A percentile compares a stretch with the other conserved stretches of the same genome.
Evolutionary conservation across 495 filamentous ascomycete genomes (phyloP).

Genomic region (Annulohypoxylon bovei): DNA sequence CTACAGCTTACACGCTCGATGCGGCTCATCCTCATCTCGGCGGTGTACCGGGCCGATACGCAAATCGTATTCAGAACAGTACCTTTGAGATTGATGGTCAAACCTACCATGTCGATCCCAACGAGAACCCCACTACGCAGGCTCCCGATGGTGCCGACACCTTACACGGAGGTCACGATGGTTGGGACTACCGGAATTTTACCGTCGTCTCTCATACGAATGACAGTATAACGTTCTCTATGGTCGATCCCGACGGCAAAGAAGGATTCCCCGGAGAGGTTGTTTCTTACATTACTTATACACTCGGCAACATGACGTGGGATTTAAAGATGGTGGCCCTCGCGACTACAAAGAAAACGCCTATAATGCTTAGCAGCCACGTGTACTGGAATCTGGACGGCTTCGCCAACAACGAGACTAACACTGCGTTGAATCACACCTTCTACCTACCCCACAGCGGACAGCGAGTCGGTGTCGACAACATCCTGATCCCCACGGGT

Average conservation of each 20-base stretch:
- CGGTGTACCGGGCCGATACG: conserved; percentile 80
- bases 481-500: conserved; percentile 81
- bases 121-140: conserved; percentile 69
- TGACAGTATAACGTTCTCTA: conserved; percentile 79
- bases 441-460: conserved; percentile 76
- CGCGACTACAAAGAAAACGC: conserved; percentile 67
- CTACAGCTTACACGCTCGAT: conserved; percentile 73
- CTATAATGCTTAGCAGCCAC: conserved; percentile 72
- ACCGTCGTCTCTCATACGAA: conserved; percentile 73
- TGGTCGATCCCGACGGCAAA: conserved; percentile 75
- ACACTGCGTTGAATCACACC: conserved; percentile 74
- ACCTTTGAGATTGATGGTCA: conserved; percentile 76
- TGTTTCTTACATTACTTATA: conserved; percentile 80
- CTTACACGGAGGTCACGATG: conserved; percentile 82
- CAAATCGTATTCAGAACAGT: conserved; percentile 88
- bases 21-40: conserved; percentile 78
- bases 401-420: conserved; percentile 70
- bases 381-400: conserved; percentile 92
- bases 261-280: conserved; percentile 85
- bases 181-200: conserved; percentile 86
- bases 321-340: conserved; percentile 65
- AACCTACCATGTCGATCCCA: conserved; percentile 70
- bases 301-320: conserved; percentile 60
- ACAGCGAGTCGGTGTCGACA: conserved; percentile 76
- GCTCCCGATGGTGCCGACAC: conserved; percentile 68